Base-by-base conservation (phyloP, 129 eudicot genomes). In the Lonicera japonica region DNA sequence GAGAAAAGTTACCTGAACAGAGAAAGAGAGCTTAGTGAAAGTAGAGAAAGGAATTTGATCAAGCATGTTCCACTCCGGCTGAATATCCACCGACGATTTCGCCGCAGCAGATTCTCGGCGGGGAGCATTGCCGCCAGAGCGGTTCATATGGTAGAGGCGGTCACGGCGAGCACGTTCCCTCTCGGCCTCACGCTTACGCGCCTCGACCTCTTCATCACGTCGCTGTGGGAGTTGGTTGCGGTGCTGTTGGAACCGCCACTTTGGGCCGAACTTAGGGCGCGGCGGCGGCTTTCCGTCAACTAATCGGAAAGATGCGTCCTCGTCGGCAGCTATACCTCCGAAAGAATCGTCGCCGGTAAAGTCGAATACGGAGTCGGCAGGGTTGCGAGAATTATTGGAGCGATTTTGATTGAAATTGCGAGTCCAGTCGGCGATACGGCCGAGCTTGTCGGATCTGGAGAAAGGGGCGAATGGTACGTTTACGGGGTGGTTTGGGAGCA, bases 31-130 rank as follows among this genome's bases (percentile, higher is more conserved):
- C 50, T 89, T 89, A 0, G 94, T 65, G 50, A 89, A 85, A 0
- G 90, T 85, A 0, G 90, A 85, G 72, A 89, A 89, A 5, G 87
- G 95, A 36, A 89, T 89, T 68, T 89, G 96, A 36, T 89, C 97
- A 17, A 86, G 86, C 97, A 89, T 89, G 21, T 89, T 86, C 97
- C 95, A 89, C 45, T 89, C 97, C 2, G 91, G 97, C 54, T 89
- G 95, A 47, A 89, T 89, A 63, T 89, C 97, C 3, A 89, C 97
- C 0, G 86, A 77, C 4, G 95, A 82, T 48, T 89, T 89, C 50
- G 80, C 73, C 10, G 80, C 88, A 1, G 95, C 71, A 0, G 87
- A 82, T 56, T 85, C 96, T 0, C 96, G 83, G 14, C 96, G 67
- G 29, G 68, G 85, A 39, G 68, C 67, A 36, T 67, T 63, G 5